A percentile compares a stretch with the other conserved stretches of the same genome.
phyloP scores from a whole-genome alignment of 495 filamentous ascomycete genomes.

The Neurospora sp. region DNA sequence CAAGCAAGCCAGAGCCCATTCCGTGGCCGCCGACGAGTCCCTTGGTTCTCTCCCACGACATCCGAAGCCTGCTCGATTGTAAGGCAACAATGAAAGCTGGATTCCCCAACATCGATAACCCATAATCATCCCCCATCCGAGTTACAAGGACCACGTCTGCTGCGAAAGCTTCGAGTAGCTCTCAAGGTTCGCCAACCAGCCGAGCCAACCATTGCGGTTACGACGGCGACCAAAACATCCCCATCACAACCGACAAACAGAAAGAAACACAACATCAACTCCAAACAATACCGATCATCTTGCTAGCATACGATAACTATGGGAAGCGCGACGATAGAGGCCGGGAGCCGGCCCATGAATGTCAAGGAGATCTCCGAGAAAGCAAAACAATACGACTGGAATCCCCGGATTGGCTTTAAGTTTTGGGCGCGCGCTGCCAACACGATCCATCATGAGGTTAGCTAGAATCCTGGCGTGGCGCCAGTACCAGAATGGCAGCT shows the following conservation, averaged over 20 bases:
- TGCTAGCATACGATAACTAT: not conserved
- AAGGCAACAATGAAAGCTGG: not conserved
- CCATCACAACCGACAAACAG: not conserved
- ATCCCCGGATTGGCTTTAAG: constrained; percentile 57
- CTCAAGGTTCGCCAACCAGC: not conserved
- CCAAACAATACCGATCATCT: not conserved
- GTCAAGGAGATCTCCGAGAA: constrained; percentile 60
- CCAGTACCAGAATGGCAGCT: not conserved
- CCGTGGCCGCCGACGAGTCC: not conserved
- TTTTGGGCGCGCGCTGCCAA: constrained; percentile 78
- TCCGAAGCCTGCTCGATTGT: not conserved
- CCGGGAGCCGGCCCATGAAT: constrained; percentile 47
- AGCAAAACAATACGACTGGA: constrained; percentile 72
- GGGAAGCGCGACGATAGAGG: not conserved
- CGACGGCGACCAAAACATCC: not conserved
- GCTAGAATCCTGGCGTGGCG: not conserved
- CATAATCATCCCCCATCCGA: not conserved
- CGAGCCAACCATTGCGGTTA: not conserved
- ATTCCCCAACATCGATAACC: not conserved
- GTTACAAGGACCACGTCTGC: not conserved
- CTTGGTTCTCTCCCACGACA: not conserved
- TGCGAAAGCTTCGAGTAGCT: not conserved
- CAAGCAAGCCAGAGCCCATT: not conserved
- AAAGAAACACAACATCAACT: not conserved
- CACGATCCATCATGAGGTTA: constrained; percentile 68